Conservation (phyloP, 345 rosid species). For the Laguncularia racemosa region DNA sequence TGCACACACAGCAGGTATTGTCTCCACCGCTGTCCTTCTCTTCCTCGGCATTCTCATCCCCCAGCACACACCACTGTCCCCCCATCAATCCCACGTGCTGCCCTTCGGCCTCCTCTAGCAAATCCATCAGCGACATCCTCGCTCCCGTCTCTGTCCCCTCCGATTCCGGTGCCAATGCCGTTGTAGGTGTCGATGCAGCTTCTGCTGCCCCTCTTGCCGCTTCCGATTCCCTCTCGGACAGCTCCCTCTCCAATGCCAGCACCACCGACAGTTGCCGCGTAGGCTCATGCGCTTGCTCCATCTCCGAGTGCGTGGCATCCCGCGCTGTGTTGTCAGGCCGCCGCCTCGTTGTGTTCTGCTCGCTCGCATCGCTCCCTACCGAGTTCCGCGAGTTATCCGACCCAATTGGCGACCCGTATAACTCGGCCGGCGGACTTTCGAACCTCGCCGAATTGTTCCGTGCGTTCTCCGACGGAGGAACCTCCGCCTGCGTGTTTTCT, state of each 20-base stretch:
- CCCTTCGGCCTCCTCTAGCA: conserved; percentile 74
- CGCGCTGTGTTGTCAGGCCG: too few species aligned
- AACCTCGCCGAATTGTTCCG: conserved; percentile 41
- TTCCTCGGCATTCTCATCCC: conserved; percentile 27
- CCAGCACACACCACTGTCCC: conserved; percentile 21
- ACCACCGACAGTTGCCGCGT: conserved; percentile 28
- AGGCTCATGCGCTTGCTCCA: conserved; percentile 23
- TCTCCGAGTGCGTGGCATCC: conserved; percentile 12
- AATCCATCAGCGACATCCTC: conserved; percentile 84
- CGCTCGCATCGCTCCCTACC: background rate
- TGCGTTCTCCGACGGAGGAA: conserved; percentile 32
- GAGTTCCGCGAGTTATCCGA: conserved; percentile 1
- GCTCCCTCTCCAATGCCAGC: conserved; percentile 53
- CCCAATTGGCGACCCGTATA: background rate
- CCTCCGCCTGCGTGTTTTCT: conserved; percentile 18
- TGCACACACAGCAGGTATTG: conserved; percentile 70
- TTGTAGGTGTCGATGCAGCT: conserved; percentile 14
- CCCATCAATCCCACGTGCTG: conserved; percentile 53
- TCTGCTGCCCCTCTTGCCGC: conserved; percentile 19
- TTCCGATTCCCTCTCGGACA: conserved; percentile 79
- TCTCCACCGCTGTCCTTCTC: conserved; percentile 24
- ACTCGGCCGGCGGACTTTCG: background rate
- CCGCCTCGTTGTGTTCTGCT: background rate
- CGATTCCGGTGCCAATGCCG: background rate
- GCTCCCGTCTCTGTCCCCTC: conserved; percentile 23